Evolutionary conservation across 352 stramenopile species (phyloP).

Genomic region (Phytophthora rubi): DNA sequence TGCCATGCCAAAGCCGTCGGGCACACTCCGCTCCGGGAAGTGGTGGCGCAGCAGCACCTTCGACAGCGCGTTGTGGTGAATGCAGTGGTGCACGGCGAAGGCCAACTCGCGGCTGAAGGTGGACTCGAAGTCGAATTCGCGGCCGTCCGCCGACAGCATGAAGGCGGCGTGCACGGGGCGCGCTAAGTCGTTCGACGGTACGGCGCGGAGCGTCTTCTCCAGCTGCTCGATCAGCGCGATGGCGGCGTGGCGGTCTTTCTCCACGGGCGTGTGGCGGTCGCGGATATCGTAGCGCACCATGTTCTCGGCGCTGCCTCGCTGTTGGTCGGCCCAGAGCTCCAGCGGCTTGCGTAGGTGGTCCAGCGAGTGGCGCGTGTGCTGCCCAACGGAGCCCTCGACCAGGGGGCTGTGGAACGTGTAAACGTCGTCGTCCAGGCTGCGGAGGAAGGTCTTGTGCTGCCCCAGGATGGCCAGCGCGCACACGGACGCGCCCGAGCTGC

Average conservation of each 20-base stretch:
- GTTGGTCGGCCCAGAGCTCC: slow-evolving; percentile 33
- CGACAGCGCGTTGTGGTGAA: slow-evolving; percentile 87
- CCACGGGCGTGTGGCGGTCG: slow-evolving; percentile 66
- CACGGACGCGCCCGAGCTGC: slow-evolving; percentile 29
- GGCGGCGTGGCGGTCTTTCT: slow-evolving; percentile 62
- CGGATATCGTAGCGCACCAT: slow-evolving; percentile 76
- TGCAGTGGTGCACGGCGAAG: slow-evolving; percentile 88
- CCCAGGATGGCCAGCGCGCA: slow-evolving; percentile 69
- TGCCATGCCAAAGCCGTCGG: slow-evolving; percentile 70
- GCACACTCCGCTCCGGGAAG: slow-evolving; percentile 58
- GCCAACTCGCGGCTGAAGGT: slow-evolving; percentile 78
- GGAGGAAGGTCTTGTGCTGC: slow-evolving; percentile 68
- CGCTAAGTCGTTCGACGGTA: slow-evolving; percentile 38
- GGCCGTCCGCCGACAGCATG: slow-evolving; percentile 79
- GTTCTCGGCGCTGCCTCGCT: slow-evolving; percentile 11
- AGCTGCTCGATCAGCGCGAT: slow-evolving; percentile 65
- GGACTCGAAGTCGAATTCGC: slow-evolving; percentile 73
- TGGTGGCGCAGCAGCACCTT: slow-evolving; percentile 76
- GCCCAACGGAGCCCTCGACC: slow-evolving; percentile 63
- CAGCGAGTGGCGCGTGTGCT: slow-evolving; percentile 82
- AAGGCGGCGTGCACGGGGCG: slow-evolving; percentile 61
- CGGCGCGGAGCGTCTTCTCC: slow-evolving; percentile 32
- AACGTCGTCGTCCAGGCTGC: slow-evolving; percentile 49
- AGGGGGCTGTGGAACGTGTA: slow-evolving; percentile 78
- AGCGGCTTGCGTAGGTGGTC: slow-evolving; percentile 82